Evolutionary conservation across 768 basidiomycete species (phyloP).

Genomic region (Tulasnella sp.): DNA sequence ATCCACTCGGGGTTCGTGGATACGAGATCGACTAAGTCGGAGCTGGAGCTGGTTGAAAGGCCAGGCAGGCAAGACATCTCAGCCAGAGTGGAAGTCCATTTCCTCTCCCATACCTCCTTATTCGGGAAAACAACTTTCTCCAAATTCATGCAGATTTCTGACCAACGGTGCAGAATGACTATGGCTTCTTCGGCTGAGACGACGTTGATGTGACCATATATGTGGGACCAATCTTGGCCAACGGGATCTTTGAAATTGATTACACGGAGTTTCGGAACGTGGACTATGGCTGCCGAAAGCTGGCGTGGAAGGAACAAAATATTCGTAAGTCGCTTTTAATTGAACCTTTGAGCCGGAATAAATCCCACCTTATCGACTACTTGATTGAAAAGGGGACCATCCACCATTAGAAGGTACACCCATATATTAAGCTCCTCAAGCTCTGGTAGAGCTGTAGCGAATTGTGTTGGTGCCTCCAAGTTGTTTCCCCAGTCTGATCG

Average conservation of each 20-base stretch:
- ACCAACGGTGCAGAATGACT: background rate
- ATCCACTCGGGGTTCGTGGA: too few relatives aligned
- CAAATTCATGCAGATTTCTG: background rate
- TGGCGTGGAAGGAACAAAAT: too few relatives aligned
- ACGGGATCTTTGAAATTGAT: too few relatives aligned
- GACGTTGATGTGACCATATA: background rate
- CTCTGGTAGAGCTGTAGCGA: background rate
- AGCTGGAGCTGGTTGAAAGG: too few relatives aligned
- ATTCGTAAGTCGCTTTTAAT: too few relatives aligned
- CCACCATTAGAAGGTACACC: background rate
- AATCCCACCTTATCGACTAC: background rate
- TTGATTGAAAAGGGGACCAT: background rate
- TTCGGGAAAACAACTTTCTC: background rate
- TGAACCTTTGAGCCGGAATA: background rate
- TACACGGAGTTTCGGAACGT: too few relatives aligned
- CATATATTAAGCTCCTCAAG: background rate
- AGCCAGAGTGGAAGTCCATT: too few relatives aligned
- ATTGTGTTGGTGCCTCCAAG: background rate
- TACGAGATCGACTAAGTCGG: too few relatives aligned
- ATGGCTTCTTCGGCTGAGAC: background rate
- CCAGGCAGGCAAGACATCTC: too few relatives aligned
- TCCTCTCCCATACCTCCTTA: background rate
- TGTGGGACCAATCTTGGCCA: too few relatives aligned
- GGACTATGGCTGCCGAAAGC: too few relatives aligned
- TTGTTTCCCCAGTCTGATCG: background rate